A percentile compares a stretch with the other conserved stretches of the same genome.
These are phyloP conservation scores for Nicotiana attenuata DNA, from an alignment of 257 asterid genomes.

Conservation along the genomic window DNA sequence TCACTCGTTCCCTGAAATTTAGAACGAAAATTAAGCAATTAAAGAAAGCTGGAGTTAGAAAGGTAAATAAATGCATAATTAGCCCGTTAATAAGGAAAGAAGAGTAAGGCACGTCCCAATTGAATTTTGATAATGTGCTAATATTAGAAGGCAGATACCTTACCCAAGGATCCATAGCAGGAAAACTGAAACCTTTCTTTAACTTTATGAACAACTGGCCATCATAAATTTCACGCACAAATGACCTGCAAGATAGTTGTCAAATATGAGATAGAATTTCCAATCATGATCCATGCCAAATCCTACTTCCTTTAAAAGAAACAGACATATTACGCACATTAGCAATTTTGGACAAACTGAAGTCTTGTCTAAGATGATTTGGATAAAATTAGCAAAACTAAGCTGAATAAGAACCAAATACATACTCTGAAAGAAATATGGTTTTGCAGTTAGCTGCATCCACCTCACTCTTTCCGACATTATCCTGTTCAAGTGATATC, in stretches of 20 bases:
- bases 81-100: not conserved
- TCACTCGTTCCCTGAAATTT: constrained; percentile 88
- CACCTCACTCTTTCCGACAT: constrained; percentile 67
- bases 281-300: constrained; percentile 2
- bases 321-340: not conserved
- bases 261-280: not conserved
- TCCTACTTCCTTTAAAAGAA: not conserved
- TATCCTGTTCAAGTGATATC: constrained; percentile 42
- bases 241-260: constrained; percentile 48
- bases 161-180: constrained; percentile 99
- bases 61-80: not conserved
- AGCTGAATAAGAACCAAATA: constrained; percentile 4
- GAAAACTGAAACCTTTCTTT: constrained; percentile 69
- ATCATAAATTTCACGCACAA: constrained; percentile 85
- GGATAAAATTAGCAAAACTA: not conserved
- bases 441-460: constrained; percentile 94
- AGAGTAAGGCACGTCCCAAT: not conserved
- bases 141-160: constrained; percentile 15
- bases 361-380: not conserved
- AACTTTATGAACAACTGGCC: constrained; percentile 87
- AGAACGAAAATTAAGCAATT: not conserved
- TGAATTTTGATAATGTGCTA: not conserved
- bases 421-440: constrained; percentile 85
- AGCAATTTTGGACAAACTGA: not conserved
- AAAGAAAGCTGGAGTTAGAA: not conserved